phyloP scores from a whole-genome alignment of 768 basidiomycete genomes.

The Pisolithus albus region DNA sequence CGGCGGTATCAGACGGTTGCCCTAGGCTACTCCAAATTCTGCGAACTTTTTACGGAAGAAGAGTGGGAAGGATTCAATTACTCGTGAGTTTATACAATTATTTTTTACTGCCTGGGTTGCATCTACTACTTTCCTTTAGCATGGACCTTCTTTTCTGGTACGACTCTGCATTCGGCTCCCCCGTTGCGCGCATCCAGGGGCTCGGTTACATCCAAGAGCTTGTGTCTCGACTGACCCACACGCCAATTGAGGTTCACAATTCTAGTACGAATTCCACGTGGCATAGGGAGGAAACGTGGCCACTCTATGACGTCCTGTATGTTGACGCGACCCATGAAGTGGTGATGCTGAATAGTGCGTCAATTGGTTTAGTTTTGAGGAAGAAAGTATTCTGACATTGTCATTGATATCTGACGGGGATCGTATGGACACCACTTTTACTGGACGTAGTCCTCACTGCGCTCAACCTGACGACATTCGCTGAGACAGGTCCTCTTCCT shows the following conservation, averaged over 20 bases:
- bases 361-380: neutral
- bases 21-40: constrained; percentile 87
- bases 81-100: constrained; percentile 39
- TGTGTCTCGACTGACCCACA: constrained; percentile 74
- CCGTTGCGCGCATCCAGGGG: constrained; percentile 69
- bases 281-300: constrained; percentile 62
- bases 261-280: constrained; percentile 83
- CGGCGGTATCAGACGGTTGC: constrained; percentile 65
- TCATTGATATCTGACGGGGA: neutral
- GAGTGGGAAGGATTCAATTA: constrained; percentile 96
- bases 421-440: neutral
- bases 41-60: constrained; percentile 79
- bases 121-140: constrained; percentile 5
- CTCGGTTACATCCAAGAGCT: constrained; percentile 81
- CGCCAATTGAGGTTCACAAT: constrained; percentile 61
- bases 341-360: constrained; percentile 76
- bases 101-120: neutral
- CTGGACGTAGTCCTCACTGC: constrained; percentile 52
- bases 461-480: constrained; percentile 72
- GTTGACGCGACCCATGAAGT: constrained; percentile 91
- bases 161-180: constrained; percentile 73
- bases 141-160: constrained; percentile 36
- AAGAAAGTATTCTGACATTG: neutral
- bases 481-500: constrained; percentile 67
- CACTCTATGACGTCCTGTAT: constrained; percentile 64